Evolutionary conservation across 106 monocot genomes (phyloP).

Genomic region (Allium sativum): DNA sequence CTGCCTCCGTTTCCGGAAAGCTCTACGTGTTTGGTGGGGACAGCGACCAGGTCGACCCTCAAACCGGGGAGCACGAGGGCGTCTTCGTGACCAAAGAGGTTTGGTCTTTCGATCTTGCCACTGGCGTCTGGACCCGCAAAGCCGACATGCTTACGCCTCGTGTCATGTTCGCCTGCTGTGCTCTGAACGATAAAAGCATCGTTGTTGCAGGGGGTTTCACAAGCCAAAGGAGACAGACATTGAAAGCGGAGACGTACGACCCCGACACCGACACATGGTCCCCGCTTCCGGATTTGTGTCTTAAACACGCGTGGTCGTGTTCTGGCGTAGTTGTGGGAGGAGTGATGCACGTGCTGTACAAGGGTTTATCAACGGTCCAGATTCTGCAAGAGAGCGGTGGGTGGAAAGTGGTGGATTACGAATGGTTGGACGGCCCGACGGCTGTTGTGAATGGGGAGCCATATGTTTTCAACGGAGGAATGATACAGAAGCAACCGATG

Average conservation of each 20-base stretch:
- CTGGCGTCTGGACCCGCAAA: slow-evolving; percentile 33
- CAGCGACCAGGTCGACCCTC: slow-evolving; percentile 71
- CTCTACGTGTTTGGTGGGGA: slow-evolving; percentile 93
- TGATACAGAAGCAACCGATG: slow-evolving; percentile 36
- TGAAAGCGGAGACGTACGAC: slow-evolving; percentile 83
- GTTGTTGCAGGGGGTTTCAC: slow-evolving; percentile 95
- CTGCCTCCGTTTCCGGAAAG: slow-evolving; percentile 64
- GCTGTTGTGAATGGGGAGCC: slow-evolving; percentile 54
- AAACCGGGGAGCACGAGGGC: slow-evolving; percentile 80
- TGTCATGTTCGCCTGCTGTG: slow-evolving; percentile 90
- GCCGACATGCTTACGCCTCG: slow-evolving; percentile 77
- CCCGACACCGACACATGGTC: slow-evolving; percentile 54
- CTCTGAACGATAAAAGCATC: slow-evolving; percentile 64
- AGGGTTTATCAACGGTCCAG: slow-evolving; percentile 77
- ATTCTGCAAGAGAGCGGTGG: slow-evolving; percentile 41
- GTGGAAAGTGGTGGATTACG: slow-evolving; percentile 64
- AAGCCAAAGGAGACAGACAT: slow-evolving; percentile 53
- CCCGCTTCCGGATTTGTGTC: slow-evolving; percentile 62
- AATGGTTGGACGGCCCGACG: slow-evolving; percentile 85
- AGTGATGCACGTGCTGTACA: slow-evolving; percentile 87
- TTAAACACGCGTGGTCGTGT: slow-evolving; percentile 70
- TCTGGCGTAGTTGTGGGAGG: slow-evolving; percentile 59
- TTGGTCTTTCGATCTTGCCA: slow-evolving; percentile 79
- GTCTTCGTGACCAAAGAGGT: slow-evolving; percentile 90
- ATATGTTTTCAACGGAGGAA: slow-evolving; percentile 63